Conservation (phyloP, 1,139 yeast species). For the Arxiozyma slooffiae region DNA sequence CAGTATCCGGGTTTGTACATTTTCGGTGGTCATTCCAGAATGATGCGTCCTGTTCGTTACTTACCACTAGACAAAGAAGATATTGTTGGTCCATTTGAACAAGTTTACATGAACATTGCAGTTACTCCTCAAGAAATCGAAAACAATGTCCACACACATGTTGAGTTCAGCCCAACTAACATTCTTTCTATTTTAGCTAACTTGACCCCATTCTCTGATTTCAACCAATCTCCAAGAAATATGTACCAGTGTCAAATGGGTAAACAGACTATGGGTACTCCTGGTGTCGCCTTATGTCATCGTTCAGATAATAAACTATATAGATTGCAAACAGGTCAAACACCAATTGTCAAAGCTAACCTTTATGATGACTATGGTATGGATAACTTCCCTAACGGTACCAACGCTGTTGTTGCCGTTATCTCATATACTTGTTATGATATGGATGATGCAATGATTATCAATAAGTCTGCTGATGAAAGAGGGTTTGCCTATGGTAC, state of each 20-base stretch:
- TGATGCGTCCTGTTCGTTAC: constrained; percentile 93
- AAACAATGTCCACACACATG: constrained; percentile 75
- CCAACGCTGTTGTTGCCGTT: constrained; percentile 97
- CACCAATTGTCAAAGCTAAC: constrained; percentile 92
- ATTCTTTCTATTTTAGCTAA: constrained; percentile 89
- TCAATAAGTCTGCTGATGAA: constrained; percentile 93
- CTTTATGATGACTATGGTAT: constrained; percentile 92
- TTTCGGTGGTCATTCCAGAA: constrained; percentile 86
- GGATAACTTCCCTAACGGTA: constrained; percentile 98
- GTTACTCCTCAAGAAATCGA: constrained; percentile 89
- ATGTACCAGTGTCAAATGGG: constrained; percentile 99
- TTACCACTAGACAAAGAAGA: constrained; percentile 76
- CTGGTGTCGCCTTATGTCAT: constrained; percentile 88
- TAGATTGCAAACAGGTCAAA: constrained; percentile 89
- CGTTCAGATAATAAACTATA: constrained; percentile 93
- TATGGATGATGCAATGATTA: constrained; percentile 99
- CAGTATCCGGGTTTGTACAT: constrained; percentile 93
- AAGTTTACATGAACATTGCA: constrained; percentile 92
- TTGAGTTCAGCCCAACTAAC: constrained; percentile 90
- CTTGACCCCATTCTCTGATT: constrained; percentile 94
- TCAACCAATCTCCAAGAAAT: constrained; percentile 98
- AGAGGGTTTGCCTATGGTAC: constrained; percentile 98
- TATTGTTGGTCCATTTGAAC: constrained; percentile 94
- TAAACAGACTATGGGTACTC: constrained; percentile 99
- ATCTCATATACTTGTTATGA: constrained; percentile 97